These are phyloP conservation scores for Antrodiella citrinella DNA, from an alignment of 768 basidiomycete species.

Conservation along the genomic window DNA sequence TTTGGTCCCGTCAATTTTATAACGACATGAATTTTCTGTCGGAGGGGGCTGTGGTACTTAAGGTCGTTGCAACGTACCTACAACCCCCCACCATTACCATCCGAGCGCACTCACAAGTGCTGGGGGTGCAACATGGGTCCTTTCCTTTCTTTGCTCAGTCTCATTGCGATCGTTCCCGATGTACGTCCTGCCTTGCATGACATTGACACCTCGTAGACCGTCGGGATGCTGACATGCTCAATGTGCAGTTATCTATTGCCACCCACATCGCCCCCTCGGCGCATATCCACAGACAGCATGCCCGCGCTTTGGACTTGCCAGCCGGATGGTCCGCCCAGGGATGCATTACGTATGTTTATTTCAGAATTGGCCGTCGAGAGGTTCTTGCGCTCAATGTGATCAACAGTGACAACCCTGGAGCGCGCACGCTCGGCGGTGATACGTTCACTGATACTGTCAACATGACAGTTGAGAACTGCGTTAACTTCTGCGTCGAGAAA, in stretches of 20 bases:
- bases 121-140: not conserved
- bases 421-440: constrained; percentile 49
- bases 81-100: not conserved
- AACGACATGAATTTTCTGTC: not conserved
- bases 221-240: too few species aligned
- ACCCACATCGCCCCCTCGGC: not conserved
- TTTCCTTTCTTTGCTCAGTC: not conserved
- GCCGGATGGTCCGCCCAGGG: constrained; percentile 4
- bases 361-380: not conserved
- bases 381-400: not conserved
- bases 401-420: constrained; percentile 27
- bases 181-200: not conserved
- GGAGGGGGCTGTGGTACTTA: not conserved
- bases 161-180: not conserved
- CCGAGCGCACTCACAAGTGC: not conserved
- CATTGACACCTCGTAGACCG: not conserved
- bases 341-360: constrained; percentile 3
- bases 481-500: constrained; percentile 36
- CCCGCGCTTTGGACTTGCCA: constrained; percentile 1
- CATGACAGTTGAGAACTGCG: constrained; percentile 57
- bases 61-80: not conserved
- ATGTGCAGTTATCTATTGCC: not conserved
- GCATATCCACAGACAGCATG: not conserved
- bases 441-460: constrained; percentile 34
- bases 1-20: not conserved